Percentiles rank a stretch among this genome's conserved stretches.
These are phyloP conservation scores for Nidula niveotomentosa DNA, from an alignment of 1,284 basidiomycete species.

Conservation along the genomic window DNA sequence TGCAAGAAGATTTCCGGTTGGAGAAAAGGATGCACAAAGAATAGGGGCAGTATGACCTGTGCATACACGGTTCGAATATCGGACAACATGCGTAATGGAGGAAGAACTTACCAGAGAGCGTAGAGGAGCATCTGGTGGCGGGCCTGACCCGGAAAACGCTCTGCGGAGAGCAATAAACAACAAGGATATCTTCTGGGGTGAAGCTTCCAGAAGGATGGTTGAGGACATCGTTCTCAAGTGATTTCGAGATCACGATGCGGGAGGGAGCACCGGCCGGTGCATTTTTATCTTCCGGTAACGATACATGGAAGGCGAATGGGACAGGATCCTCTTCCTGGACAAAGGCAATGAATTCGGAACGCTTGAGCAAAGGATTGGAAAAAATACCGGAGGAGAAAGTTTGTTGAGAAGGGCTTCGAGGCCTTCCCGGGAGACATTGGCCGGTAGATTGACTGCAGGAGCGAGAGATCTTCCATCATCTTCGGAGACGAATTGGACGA, in stretches of 20 bases:
- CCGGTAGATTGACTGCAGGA: constrained; percentile 85
- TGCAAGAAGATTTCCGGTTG: constrained; percentile 87
- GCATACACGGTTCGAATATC: not conserved
- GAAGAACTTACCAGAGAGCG: constrained; percentile 68
- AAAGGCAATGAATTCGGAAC: constrained; percentile 10
- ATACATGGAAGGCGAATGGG: constrained; percentile 87
- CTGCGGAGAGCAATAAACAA: constrained; percentile 90
- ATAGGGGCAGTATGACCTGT: constrained; percentile 92
- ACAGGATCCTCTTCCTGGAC: constrained; percentile 80
- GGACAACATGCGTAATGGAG: constrained; percentile 4
- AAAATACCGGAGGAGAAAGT: constrained; percentile 67
- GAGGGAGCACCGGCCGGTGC: constrained; percentile 61
- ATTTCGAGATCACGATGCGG: constrained; percentile 77
- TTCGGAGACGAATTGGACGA: constrained; percentile 91
- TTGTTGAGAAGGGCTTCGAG: constrained; percentile 87
- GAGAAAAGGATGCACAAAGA: constrained; percentile 93
- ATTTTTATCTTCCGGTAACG: constrained; percentile 57
- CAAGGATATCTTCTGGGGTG: constrained; percentile 85
- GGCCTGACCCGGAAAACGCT: constrained; percentile 95
- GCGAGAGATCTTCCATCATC: constrained; percentile 81
- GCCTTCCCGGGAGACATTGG: constrained; percentile 82
- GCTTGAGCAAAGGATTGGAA: constrained; percentile 6
- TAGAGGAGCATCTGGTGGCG: constrained; percentile 92
- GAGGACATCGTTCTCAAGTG: constrained; percentile 79
- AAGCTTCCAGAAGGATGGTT: constrained; percentile 70